A percentile compares a stretch with the other conserved stretches of the same genome.
Evolutionary conservation across 257 asterid species (phyloP).

Genomic region (Jacaranda copaia): DNA sequence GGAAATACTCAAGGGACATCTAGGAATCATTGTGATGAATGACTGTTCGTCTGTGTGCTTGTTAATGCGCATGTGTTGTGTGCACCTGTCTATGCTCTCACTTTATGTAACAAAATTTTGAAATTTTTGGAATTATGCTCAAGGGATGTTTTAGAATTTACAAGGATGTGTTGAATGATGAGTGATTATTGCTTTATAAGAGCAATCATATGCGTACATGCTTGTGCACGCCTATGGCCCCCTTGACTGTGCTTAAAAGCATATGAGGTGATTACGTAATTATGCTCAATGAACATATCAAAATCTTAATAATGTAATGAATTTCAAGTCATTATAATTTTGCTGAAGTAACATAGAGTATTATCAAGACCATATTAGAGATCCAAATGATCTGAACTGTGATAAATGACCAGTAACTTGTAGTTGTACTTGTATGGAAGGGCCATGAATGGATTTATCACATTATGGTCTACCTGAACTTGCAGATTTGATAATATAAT

Average conservation of each 20-base stretch:
- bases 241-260: not conserved
- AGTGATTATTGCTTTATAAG: not conserved
- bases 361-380: slow-evolving; percentile 18
- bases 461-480: slow-evolving; percentile 23
- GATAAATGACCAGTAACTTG: not conserved
- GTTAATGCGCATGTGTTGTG: not conserved
- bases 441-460: not conserved
- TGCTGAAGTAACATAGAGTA: not conserved
- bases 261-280: not conserved
- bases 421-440: not conserved
- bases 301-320: not conserved
- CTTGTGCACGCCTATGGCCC: not conserved
- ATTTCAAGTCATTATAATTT: slow-evolving; percentile 1
- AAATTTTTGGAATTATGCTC: slow-evolving; percentile 6
- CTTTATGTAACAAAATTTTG: not conserved
- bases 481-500: not conserved
- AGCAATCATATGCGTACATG: not conserved
- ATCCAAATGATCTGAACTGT: slow-evolving; percentile 13
- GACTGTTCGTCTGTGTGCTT: not conserved
- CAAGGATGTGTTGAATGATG: not conserved
- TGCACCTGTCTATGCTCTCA: not conserved
- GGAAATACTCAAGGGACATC: not conserved
- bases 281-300: slow-evolving; percentile 14
- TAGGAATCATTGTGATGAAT: not conserved
- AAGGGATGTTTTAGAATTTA: not conserved